phyloP scores from a whole-genome alignment of 108 stramenopile species.

The Pseudonitzschia pungens region DNA sequence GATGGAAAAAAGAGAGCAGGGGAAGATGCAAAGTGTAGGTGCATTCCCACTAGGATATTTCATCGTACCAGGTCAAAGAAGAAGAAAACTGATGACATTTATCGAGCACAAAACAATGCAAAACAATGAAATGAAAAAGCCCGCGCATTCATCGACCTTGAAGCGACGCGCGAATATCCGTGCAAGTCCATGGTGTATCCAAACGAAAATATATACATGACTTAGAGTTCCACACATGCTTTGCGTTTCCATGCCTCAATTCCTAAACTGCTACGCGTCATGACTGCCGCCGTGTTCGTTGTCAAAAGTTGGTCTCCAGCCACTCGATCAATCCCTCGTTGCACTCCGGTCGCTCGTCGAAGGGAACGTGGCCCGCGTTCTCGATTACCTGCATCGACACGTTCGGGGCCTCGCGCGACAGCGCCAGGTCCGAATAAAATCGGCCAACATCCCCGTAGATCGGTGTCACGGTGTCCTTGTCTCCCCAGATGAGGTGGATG shows the following conservation, averaged over 20 bases:
- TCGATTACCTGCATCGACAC: constrained; percentile 46
- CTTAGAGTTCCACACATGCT: neutral
- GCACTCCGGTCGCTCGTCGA: constrained; percentile 64
- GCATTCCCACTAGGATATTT: no score
- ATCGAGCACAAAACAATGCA: no score
- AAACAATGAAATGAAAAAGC: no score
- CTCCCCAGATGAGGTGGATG: constrained; percentile 67
- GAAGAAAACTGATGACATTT: no score
- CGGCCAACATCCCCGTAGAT: constrained; percentile 49
- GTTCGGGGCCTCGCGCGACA: constrained; percentile 12
- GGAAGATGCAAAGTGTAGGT: no score
- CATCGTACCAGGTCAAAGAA: no score
- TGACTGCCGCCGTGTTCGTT: neutral
- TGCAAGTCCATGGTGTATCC: no score
- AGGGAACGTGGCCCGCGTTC: constrained; percentile 54
- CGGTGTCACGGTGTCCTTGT: constrained; percentile 52
- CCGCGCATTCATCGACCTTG: no score
- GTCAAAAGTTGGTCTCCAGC: constrained; percentile 31
- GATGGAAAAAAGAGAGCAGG: no score
- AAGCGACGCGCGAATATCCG: no score
- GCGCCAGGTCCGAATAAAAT: constrained; percentile 51
- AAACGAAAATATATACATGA: neutral
- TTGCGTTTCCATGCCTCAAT: no score
- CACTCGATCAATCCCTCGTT: constrained; percentile 48
- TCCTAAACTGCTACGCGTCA: no score